Base-by-base conservation (phyloP, 1,284 basidiomycete species). In the Agaricales sp. region DNA sequence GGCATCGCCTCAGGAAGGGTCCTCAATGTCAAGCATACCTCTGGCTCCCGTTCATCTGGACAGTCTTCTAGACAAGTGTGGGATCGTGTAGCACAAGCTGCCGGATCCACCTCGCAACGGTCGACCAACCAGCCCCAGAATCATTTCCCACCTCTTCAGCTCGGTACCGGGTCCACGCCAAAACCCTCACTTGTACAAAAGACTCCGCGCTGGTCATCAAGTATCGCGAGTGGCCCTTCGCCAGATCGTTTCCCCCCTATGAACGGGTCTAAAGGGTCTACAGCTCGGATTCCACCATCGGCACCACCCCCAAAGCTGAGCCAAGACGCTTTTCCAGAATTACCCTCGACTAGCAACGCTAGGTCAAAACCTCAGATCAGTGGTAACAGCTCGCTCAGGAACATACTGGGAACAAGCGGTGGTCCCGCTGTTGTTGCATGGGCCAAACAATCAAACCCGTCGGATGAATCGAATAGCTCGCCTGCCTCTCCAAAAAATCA, bases 21-120 rank as follows among this genome's bases (percentile, higher is more conserved):
- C 21, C 71, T 94, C 50, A 90, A 86, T 57, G 87, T 84, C 37
- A 94, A 94, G 62, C 78, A 86, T 49, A 76, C 80, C 0, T 85
- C 85, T 0, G 69, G 77, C 0, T 70, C 79, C 0, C 75, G 77
- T 2, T 74, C 75, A 1, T 71, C 76, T 14, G 63, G 70, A n/a
- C 71, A 73, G 50, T 74, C 79, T 2, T 79, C 80, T 1, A 69
- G 78, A 45, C 76, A 82, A 52, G 77, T 96, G 0, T 92, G 80
- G 83, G 90, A 90, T 56, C 82, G 91, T 20, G 92, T 96, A 37
- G 92, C 90, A 18, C 79, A 80, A 49, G 92, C 90, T 0, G 92
- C 91, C 1, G 72, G 74, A 2, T 77, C 80, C 1, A 70, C 74
- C 3, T 69, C 70, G 49, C 50, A 62, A n/a, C 54, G 66, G 12